Evolutionary conservation across 306 rosid species (phyloP).

Genomic region (Luffa aegyptiaca): DNA sequence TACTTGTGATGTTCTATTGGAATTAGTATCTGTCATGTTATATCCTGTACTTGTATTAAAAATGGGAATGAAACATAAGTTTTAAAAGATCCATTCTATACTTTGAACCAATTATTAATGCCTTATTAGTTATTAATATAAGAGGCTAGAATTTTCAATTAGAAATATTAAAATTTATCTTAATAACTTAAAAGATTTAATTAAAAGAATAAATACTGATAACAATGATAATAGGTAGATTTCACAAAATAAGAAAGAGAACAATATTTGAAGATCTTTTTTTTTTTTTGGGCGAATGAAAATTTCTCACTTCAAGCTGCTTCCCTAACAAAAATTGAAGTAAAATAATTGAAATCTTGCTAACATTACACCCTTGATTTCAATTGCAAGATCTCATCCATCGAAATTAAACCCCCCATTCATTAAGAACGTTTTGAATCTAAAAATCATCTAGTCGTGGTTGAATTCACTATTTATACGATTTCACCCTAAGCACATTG

Average conservation of each 20-base stretch:
- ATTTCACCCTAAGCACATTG: not conserved
- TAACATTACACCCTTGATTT: not conserved
- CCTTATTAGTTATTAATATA: not conserved
- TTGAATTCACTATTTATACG: not conserved
- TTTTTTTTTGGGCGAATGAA: not conserved
- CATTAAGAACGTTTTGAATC: not conserved
- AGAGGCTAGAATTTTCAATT: not conserved
- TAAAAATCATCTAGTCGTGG: not conserved
- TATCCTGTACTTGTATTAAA: not conserved
- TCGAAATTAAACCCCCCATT: not conserved
- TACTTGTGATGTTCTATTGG: not conserved
- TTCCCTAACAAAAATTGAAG: constrained; percentile 37
- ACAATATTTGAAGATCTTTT: not conserved
- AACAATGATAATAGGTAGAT: not conserved
- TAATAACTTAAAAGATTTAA: no score
- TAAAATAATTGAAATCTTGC: not conserved
- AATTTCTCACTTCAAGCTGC: not conserved
- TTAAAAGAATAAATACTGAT: no score
- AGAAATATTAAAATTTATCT: not conserved
- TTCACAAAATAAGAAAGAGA: not conserved
- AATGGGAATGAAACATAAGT: no score
- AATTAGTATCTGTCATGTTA: not conserved
- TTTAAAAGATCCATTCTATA: no score
- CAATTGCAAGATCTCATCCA: not conserved
- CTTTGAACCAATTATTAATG: not conserved